A percentile compares a stretch with the other conserved stretches of the same genome.
Conservation (phyloP, 495 filamentous ascomycete genomes). For the Penicillium maclennaniae region DNA sequence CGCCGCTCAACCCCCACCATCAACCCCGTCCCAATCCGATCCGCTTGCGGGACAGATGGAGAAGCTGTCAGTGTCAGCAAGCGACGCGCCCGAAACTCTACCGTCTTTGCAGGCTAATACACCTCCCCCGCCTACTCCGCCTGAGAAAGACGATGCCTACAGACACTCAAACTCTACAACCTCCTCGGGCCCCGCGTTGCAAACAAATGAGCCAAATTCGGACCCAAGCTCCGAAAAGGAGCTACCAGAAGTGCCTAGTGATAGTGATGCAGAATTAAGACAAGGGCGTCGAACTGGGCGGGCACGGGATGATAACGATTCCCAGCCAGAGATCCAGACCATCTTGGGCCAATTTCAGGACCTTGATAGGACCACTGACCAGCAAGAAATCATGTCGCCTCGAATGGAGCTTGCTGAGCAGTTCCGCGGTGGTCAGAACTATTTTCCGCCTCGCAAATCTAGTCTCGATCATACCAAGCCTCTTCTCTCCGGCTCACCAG, state of each 20-base stretch:
- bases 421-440: conserved; percentile 55
- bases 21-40: conserved; percentile 18
- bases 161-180: conserved; percentile 61
- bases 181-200: background rate
- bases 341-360: conserved; percentile 88
- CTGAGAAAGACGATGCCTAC: conserved; percentile 53
- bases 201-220: conserved; percentile 36
- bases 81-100: conserved; percentile 14
- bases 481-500: conserved; percentile 10
- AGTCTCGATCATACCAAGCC: conserved; percentile 66
- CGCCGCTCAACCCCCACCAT: conserved; percentile 7
- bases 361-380: conserved; percentile 58
- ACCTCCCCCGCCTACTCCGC: conserved; percentile 39
- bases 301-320: conserved; percentile 57
- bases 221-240: conserved; percentile 43
- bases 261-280: conserved; percentile 48
- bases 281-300: conserved; percentile 43
- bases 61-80: conserved; percentile 32
- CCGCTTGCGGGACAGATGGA: conserved; percentile 33
- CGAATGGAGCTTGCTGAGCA: conserved; percentile 69
- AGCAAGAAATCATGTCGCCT: conserved; percentile 80
- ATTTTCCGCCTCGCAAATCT: conserved; percentile 78
- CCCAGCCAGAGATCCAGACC: conserved; percentile 84
- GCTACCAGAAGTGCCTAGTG: conserved; percentile 56
- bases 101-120: conserved; percentile 15